A percentile compares a stretch with the other conserved stretches of the same genome.
Evolutionary conservation across 345 rosid genomes (phyloP).

Genomic region (Hirschfeldia incana): DNA sequence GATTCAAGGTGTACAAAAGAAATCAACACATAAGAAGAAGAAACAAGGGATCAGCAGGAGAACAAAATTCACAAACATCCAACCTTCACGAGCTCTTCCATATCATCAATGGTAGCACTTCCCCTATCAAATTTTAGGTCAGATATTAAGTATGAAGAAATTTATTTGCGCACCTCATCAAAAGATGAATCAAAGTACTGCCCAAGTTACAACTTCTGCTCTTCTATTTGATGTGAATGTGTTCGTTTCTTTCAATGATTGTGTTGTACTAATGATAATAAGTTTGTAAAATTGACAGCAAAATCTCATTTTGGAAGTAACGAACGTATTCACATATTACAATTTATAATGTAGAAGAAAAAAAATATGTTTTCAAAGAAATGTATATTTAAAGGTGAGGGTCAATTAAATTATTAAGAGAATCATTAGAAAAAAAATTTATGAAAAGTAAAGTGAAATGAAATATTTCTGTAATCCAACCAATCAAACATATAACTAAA

Average conservation of each 20-base stretch:
- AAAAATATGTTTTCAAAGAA: too few species aligned
- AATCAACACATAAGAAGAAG: conserved; percentile 70
- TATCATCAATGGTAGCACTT: conserved; percentile 29
- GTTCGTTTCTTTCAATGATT: neutral
- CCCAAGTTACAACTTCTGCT: neutral
- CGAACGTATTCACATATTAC: too few species aligned
- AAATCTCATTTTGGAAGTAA: too few species aligned
- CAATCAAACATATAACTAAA: too few species aligned
- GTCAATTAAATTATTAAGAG: too few species aligned
- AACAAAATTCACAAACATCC: conserved; percentile 70
- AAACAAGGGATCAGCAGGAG: conserved; percentile 72
- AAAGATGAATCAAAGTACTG: neutral
- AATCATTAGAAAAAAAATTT: too few species aligned
- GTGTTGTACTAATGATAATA: too few species aligned
- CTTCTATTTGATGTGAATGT: neutral
- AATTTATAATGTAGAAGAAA: too few species aligned
- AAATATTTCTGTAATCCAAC: too few species aligned
- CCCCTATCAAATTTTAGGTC: neutral
- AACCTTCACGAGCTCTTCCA: conserved; percentile 77
- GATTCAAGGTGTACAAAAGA: conserved; percentile 50
- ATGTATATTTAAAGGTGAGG: too few species aligned
- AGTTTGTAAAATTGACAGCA: too few species aligned
- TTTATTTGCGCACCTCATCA: neutral
- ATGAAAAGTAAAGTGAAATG: too few species aligned
- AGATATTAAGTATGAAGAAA: neutral